A percentile compares a stretch with the other conserved stretches of the same genome.
Conservation (phyloP, 495 filamentous ascomycete species). For the Chlorociboria aeruginascens region DNA sequence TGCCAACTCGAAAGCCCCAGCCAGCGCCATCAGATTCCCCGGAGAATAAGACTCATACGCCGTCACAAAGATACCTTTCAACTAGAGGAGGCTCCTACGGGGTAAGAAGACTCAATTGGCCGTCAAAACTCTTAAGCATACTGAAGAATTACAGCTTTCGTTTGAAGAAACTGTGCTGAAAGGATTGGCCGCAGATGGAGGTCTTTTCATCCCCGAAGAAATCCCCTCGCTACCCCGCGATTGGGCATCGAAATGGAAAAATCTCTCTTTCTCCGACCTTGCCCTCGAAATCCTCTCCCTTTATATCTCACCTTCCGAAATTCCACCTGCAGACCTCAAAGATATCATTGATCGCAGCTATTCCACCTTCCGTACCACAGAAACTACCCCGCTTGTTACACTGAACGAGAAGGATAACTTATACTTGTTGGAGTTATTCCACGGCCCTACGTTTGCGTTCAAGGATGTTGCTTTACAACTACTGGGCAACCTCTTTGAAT, state of each 20-base stretch:
- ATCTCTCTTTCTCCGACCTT: conserved; percentile 67
- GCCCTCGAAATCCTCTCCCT: conserved; percentile 65
- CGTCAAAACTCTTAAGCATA: neutral
- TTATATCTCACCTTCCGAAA: conserved; percentile 74
- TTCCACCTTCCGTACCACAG: conserved; percentile 66
- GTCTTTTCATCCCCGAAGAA: conserved; percentile 80
- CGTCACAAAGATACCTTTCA: conserved; percentile 69
- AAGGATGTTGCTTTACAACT: conserved; percentile 78
- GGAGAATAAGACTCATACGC: conserved; percentile 32
- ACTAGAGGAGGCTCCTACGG: conserved; percentile 71
- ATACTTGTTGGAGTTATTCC: conserved; percentile 87
- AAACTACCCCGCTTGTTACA: conserved; percentile 61
- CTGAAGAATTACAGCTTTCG: conserved; percentile 47
- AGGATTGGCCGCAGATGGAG: conserved; percentile 78
- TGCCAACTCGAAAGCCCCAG: conserved; percentile 10
- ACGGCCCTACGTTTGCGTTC: conserved; percentile 93
- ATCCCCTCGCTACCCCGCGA: conserved; percentile 51
- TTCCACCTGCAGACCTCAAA: conserved; percentile 67
- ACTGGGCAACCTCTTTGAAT: conserved; percentile 92
- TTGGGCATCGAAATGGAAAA: conserved; percentile 59
- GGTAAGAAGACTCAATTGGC: conserved; percentile 29
- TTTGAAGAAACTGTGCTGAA: conserved; percentile 89
- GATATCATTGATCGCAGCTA: conserved; percentile 71
- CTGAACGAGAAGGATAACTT: conserved; percentile 56
- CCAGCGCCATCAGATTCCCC: conserved; percentile 1